These are phyloP conservation scores for Debaryomyces sp. DNA, from an alignment of 1,139 yeast species.

Conservation along the genomic window DNA sequence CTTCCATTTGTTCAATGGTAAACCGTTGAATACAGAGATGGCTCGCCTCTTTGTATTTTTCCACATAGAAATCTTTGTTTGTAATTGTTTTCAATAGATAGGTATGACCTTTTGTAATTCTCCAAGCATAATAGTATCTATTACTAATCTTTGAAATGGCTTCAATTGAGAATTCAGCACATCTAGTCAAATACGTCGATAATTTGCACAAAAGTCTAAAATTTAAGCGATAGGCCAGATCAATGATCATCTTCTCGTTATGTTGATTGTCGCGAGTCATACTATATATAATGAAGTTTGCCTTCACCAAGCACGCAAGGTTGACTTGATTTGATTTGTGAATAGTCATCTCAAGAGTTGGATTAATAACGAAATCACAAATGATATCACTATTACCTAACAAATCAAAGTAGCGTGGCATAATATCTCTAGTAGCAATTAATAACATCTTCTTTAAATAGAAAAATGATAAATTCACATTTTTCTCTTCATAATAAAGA, in stretches of 20 bases:
- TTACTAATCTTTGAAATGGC: constrained; percentile 42
- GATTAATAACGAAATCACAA: constrained; percentile 44
- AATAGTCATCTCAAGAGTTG: constrained; percentile 40
- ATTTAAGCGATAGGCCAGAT: constrained; percentile 20
- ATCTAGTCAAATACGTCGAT: constrained; percentile 35
- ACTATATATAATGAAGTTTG: constrained; percentile 24
- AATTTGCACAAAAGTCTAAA: constrained; percentile 29
- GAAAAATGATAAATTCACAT: constrained; percentile 30
- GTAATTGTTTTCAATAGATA: constrained; percentile 33
- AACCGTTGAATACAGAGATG: constrained; percentile 15
- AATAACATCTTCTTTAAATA: constrained; percentile 38
- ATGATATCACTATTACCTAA: constrained; percentile 32
- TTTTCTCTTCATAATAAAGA: constrained; percentile 39
- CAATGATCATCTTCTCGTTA: constrained; percentile 17
- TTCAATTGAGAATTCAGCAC: constrained; percentile 39
- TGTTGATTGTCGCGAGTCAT: constrained; percentile 21
- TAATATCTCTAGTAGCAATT: constrained; percentile 34
- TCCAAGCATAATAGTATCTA: constrained; percentile 55
- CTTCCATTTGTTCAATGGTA: constrained; percentile 28
- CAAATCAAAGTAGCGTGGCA: constrained; percentile 43
- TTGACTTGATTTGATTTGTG: constrained; percentile 41
- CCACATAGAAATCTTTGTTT: constrained; percentile 32
- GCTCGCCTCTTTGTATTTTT: constrained; percentile 16
- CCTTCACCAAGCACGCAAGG: constrained; percentile 35
- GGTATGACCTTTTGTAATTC: constrained; percentile 46